A percentile compares a stretch with the other conserved stretches of the same genome.
phyloP scores from a whole-genome alignment of 192 early-diverging fungal species.

The Phlyctochytrium planicorne region DNA sequence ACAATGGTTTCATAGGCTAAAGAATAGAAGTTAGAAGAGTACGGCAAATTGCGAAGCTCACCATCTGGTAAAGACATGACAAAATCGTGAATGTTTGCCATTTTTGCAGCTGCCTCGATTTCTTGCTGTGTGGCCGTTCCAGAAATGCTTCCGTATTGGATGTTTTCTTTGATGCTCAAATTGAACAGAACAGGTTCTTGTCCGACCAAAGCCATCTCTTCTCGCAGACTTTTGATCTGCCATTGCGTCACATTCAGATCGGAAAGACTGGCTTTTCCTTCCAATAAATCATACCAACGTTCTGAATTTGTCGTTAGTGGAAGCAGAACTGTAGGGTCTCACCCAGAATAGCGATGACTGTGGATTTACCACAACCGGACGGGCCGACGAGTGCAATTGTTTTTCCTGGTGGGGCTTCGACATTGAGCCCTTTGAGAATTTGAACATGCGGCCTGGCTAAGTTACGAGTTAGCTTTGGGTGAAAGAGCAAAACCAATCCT shows the following conservation, averaged over 20 bases:
- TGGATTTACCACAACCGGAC: conserved; percentile 81
- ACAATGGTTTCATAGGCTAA: conserved; percentile 57
- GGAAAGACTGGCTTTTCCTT: conserved; percentile 65
- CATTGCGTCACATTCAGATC: conserved; percentile 58
- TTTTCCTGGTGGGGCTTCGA: conserved; percentile 62
- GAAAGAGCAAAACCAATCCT: conserved; percentile 67
- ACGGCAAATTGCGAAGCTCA: conserved; percentile 22
- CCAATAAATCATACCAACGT: conserved; percentile 75
- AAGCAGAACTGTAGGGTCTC: not conserved
- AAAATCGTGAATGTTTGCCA: conserved; percentile 74
- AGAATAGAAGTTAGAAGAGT: conserved; percentile 44
- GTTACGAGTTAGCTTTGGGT: conserved; percentile 53
- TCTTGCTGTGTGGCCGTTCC: conserved; percentile 60
- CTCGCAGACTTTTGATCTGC: conserved; percentile 67
- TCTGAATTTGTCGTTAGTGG: conserved; percentile 22
- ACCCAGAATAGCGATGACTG: conserved; percentile 39
- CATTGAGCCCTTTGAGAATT: conserved; percentile 53
- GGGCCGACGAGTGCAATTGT: conserved; percentile 84
- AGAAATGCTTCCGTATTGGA: conserved; percentile 55
- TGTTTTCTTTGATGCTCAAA: conserved; percentile 85
- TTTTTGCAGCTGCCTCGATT: conserved; percentile 65
- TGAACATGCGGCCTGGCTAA: conserved; percentile 46
- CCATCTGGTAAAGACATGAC: conserved; percentile 55
- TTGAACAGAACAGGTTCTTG: conserved; percentile 94
- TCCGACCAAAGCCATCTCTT: conserved; percentile 79